phyloP scores from a whole-genome alignment of 441 rosid genomes.

The Mallotus japonicus region DNA sequence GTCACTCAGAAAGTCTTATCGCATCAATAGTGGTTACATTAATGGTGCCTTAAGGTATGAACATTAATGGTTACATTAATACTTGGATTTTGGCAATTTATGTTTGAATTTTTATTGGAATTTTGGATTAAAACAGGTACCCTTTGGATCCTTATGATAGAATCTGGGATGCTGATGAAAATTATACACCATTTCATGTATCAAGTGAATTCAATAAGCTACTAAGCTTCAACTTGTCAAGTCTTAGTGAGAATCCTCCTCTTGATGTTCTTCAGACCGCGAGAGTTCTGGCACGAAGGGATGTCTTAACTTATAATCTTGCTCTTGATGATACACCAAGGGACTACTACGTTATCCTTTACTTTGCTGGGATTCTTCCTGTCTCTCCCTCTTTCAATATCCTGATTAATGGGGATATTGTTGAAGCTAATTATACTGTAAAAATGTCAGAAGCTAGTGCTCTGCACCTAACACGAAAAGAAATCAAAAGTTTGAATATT shows the following conservation, averaged over 20 bases:
- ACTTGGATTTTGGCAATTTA: background rate
- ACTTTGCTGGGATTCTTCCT: constrained; percentile 80
- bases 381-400: constrained; percentile 68
- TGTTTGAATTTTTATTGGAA: background rate
- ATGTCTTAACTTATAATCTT: constrained; percentile 54
- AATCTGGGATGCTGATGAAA: constrained; percentile 76
- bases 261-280: constrained; percentile 69
- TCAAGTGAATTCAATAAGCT: constrained; percentile 43
- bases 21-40: constrained; percentile 66
- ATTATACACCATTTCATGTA: constrained; percentile 56
- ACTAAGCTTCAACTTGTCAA: constrained; percentile 36
- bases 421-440: constrained; percentile 49
- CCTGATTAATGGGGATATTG: constrained; percentile 52
- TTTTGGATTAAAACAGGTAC: constrained; percentile 46
- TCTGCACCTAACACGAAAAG: constrained; percentile 44
- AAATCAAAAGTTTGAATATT: constrained; percentile 51
- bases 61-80: background rate
- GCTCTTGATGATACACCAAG: constrained; percentile 42
- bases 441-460: constrained; percentile 44
- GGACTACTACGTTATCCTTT: constrained; percentile 68
- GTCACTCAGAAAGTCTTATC: constrained; percentile 54
- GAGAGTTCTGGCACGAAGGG: constrained; percentile 57
- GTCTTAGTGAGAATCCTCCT: constrained; percentile 62
- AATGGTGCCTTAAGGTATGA: constrained; percentile 60
- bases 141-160: constrained; percentile 85